Conservation (phyloP, 768 basidiomycete genomes). For the Termitomyces sp. region DNA sequence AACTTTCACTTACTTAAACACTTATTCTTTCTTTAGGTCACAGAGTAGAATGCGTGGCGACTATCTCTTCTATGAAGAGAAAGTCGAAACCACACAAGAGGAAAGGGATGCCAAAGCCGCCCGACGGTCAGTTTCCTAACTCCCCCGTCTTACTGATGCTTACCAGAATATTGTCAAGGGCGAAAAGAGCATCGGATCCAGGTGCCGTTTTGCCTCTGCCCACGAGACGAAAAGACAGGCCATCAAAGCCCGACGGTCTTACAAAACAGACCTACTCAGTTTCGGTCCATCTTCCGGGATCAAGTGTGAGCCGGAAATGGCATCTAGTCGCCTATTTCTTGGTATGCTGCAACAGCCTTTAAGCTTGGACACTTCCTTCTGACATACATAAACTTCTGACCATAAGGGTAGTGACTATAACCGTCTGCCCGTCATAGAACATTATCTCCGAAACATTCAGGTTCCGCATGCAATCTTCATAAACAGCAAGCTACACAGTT, state of each 20-base stretch:
- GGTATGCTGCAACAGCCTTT: slow-evolving; percentile 31
- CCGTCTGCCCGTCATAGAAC: slow-evolving; percentile 65
- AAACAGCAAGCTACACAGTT: slow-evolving; percentile 53
- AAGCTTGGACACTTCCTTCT: background rate
- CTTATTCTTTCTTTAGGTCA: slow-evolving; percentile 41
- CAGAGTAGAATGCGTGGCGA: slow-evolving; percentile 82
- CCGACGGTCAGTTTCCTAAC: slow-evolving; percentile 43
- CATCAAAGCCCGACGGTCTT: slow-evolving; percentile 73
- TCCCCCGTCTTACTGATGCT: slow-evolving; percentile 2
- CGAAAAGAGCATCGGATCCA: slow-evolving; percentile 56
- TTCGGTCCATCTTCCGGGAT: slow-evolving; percentile 58
- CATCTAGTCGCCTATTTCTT: slow-evolving; percentile 82
- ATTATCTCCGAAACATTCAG: slow-evolving; percentile 61
- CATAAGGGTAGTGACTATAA: slow-evolving; percentile 61
- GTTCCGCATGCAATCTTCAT: slow-evolving; percentile 70
- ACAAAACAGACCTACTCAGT: slow-evolving; percentile 86
- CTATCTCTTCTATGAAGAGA: slow-evolving; percentile 81
- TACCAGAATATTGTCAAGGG: slow-evolving; percentile 28
- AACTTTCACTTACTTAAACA: background rate
- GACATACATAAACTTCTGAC: slow-evolving; percentile 1
- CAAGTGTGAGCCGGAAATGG: slow-evolving; percentile 63
- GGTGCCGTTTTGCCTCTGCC: slow-evolving; percentile 50
- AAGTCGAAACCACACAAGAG: slow-evolving; percentile 74
- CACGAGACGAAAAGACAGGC: slow-evolving; percentile 68
- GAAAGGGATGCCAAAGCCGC: slow-evolving; percentile 76